Base-by-base conservation (phyloP, 495 filamentous ascomycete species). In the Aspergillus taichungensis region DNA sequence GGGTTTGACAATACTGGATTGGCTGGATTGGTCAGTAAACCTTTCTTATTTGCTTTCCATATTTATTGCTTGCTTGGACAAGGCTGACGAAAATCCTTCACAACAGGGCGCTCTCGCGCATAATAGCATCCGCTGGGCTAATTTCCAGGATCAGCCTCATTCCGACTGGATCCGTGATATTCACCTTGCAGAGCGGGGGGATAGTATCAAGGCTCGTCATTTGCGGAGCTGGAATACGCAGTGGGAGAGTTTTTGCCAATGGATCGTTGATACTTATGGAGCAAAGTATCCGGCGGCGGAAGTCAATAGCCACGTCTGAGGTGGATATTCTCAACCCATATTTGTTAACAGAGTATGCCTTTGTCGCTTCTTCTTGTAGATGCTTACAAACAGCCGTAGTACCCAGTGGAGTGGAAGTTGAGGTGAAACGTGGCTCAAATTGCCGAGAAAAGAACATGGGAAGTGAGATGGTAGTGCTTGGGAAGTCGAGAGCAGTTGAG, bases 1-100 rank as follows among this genome's bases (percentile, higher is more conserved):
- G 54, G 13, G 0, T 53, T 56, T n/a, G 54, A 56, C 7, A 56
- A 52, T 27, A 27, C 53, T 8, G 54, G 54, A 10, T 39, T 56
- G 0, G 54, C 46, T 1, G 54, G 54, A 14, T 30, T 56, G 38
- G 51, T 50, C 6, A 44, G 50, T 42, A 12, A 2, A 13, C 2
- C 14, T 24, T 36, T 40, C 6, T 8, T 1, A 8, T 30, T 5
- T 14, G 11, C n/a, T 18, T 29, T n/a, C 27, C 9, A 18, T 13
- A 13, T 6, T 24, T 24, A 2, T 24, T 24, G 4, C 18, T 24
- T 24, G 18, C 18, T 24, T 24, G 18, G 18, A 24, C 18, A 24
- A 24, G 4, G 4, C 18, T 24, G 18, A 24, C 18, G 18, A 24
- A 24, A 35, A 27, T 41, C 27, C 44, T 34, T 7, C 2, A 14